These are phyloP conservation scores for Limnomonas spitsbergensis DNA, from an alignment of 139 green algal species.

Conservation along the genomic window DNA sequence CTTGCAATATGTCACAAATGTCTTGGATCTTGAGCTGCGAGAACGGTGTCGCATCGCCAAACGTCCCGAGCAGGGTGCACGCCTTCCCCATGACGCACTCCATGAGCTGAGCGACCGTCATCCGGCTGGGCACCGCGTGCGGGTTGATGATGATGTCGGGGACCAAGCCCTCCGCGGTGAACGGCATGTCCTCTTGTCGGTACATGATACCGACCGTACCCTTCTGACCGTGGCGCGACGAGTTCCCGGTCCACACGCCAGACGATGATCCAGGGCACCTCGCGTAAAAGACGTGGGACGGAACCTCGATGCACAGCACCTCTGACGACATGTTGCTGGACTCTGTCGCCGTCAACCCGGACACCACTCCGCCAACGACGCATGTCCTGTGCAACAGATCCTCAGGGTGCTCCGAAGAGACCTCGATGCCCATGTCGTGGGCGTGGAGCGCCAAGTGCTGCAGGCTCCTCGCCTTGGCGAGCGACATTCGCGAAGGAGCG, in stretches of 20 bases:
- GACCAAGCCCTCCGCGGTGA: slow-evolving; percentile 73
- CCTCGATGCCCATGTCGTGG: too few species aligned
- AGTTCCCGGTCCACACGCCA: slow-evolving; percentile 6
- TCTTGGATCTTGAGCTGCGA: neutral
- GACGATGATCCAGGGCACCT: neutral
- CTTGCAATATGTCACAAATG: slow-evolving; percentile 20
- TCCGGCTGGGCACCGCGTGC: slow-evolving; percentile 96
- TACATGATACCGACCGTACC: slow-evolving; percentile 23
- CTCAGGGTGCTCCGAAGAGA: too few species aligned
- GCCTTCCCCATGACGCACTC: slow-evolving; percentile 74
- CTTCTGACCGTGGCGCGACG: slow-evolving; percentile 34
- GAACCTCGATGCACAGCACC: slow-evolving; percentile 9
- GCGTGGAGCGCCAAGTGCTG: too few species aligned
- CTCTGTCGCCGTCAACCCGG: too few species aligned
- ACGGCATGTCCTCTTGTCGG: slow-evolving; percentile 57
- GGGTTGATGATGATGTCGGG: slow-evolving; percentile 99
- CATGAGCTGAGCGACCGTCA: slow-evolving; percentile 98
- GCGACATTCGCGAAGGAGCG: too few species aligned
- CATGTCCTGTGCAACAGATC: too few species aligned
- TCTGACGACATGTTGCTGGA: too few species aligned
- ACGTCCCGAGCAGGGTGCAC: neutral
- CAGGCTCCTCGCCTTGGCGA: too few species aligned
- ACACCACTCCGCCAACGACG: too few species aligned
- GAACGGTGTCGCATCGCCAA: neutral
- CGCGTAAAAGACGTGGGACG: slow-evolving; percentile 2